Percentiles rank a stretch among this genome's conserved stretches.
Evolutionary conservation across 2,329 filamentous ascomycete genomes (phyloP).

Genomic region (Cladosporium halotolerans): DNA sequence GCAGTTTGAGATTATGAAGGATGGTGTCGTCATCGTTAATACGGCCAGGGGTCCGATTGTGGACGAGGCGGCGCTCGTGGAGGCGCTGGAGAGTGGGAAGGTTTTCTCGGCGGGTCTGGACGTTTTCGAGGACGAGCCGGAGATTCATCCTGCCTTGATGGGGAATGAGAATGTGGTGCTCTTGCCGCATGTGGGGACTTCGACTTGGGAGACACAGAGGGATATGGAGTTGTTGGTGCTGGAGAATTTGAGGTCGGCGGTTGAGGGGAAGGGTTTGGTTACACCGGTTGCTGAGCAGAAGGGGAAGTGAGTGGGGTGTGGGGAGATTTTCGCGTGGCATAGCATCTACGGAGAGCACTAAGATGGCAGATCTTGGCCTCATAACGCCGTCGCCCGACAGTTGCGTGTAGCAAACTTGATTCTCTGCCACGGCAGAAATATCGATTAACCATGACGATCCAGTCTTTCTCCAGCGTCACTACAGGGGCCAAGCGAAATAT

Average conservation of each 20-base stretch:
- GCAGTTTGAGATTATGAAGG: constrained; percentile 50
- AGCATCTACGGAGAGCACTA: no score
- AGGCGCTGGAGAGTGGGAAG: constrained; percentile 48
- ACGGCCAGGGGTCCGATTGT: constrained; percentile 53
- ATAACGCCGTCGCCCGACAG: no score
- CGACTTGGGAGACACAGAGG: constrained; percentile 43
- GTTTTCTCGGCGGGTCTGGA: constrained; percentile 51
- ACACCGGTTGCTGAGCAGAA: constrained; percentile 59
- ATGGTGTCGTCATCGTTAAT: constrained; percentile 52
- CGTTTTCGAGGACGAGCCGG: constrained; percentile 53
- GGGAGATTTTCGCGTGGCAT: no score
- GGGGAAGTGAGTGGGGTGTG: constrained; percentile 19
- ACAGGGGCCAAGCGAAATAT: no score
- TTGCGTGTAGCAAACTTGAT: no score
- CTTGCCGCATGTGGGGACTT: constrained; percentile 55
- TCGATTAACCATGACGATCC: no score
- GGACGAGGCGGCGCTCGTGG: constrained; percentile 50
- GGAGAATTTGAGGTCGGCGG: constrained; percentile 50
- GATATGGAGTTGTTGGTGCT: constrained; percentile 56
- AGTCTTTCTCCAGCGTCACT: no score
- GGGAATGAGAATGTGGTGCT: constrained; percentile 47
- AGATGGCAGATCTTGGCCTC: no score
- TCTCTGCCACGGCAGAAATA: no score
- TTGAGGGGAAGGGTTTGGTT: constrained; percentile 52
- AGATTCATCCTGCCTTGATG: constrained; percentile 46